Percentiles rank a stretch among this genome's conserved stretches.
Conservation (phyloP, 2,329 filamentous ascomycete genomes). For the Bisporella sp. region DNA sequence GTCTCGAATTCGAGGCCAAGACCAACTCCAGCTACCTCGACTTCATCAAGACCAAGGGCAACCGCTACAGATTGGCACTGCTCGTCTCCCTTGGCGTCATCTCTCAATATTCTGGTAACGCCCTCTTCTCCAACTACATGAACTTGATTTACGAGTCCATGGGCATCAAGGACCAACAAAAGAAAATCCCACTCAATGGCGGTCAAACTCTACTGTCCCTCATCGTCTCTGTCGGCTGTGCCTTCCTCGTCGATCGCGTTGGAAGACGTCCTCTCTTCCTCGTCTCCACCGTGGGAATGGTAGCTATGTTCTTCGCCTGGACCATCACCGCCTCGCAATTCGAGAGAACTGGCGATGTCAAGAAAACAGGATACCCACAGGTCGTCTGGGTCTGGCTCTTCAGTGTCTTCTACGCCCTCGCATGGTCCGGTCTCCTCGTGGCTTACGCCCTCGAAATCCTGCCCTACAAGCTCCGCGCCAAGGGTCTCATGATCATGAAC, state of each 20-base stretch:
- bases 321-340: constrained; percentile 27
- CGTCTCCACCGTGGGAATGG: constrained; percentile 21
- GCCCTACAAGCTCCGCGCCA: constrained; percentile 38
- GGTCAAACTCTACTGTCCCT: not conserved
- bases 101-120: constrained; percentile 63
- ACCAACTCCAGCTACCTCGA: constrained; percentile 48
- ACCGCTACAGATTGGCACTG: constrained; percentile 56
- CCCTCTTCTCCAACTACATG: constrained; percentile 61
- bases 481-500: constrained; percentile 54
- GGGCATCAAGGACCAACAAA: constrained; percentile 40
- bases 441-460: constrained; percentile 46
- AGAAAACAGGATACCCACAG: constrained; percentile 15
- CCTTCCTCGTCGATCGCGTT: constrained; percentile 46
- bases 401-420: constrained; percentile 35
- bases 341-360: constrained; percentile 1
- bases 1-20: constrained; percentile 31
- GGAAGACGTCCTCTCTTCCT: constrained; percentile 52
- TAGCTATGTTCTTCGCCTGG: constrained; percentile 44
- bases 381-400: constrained; percentile 44
- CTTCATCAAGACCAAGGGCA: constrained; percentile 44
- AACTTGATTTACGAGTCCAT: constrained; percentile 54
- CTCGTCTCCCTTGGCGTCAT: constrained; percentile 58
- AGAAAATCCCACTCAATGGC: constrained; percentile 8
- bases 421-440: constrained; percentile 29
- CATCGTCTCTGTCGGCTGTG: constrained; percentile 30